Conservation (phyloP, 306 rosid species). For the Aeschynomene evenia region DNA sequence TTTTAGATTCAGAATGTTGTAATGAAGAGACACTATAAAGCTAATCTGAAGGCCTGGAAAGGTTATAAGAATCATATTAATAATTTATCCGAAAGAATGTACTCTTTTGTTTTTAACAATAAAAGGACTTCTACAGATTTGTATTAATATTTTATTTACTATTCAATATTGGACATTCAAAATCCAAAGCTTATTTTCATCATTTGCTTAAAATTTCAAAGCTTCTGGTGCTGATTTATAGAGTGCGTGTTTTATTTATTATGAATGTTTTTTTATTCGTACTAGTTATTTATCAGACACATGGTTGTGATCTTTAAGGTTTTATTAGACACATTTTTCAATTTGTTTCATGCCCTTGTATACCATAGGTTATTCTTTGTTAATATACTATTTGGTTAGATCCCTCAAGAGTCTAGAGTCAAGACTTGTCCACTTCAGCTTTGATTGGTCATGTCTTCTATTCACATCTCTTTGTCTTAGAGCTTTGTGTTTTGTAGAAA, state of each 20-base stretch:
- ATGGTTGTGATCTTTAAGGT: slow-evolving; percentile 1
- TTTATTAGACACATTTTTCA: background rate
- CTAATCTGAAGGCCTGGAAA: background rate
- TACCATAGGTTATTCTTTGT: background rate
- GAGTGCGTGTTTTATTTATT: slow-evolving; percentile 9
- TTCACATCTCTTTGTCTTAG: slow-evolving; percentile 2
- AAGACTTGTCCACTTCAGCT: background rate
- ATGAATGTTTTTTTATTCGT: slow-evolving; percentile 7
- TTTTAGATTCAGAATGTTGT: background rate
- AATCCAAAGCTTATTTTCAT: background rate
- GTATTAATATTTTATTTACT: background rate
- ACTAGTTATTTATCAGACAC: background rate
- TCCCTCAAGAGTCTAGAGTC: no score
- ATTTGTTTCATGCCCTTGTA: background rate
- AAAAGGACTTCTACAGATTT: background rate
- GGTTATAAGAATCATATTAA: background rate
- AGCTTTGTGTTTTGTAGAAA: slow-evolving; percentile 60
- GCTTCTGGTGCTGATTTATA: background rate
- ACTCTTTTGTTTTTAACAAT: no score
- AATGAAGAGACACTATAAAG: background rate
- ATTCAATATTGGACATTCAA: slow-evolving; percentile 4
- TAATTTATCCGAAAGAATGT: slow-evolving; percentile 6
- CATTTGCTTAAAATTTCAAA: background rate
- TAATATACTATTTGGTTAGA: slow-evolving; percentile 8
- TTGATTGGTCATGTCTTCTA: slow-evolving; percentile 13